Evolutionary conservation across 352 stramenopile species (phyloP).

Genomic region (Pythium dissimile): DNA sequence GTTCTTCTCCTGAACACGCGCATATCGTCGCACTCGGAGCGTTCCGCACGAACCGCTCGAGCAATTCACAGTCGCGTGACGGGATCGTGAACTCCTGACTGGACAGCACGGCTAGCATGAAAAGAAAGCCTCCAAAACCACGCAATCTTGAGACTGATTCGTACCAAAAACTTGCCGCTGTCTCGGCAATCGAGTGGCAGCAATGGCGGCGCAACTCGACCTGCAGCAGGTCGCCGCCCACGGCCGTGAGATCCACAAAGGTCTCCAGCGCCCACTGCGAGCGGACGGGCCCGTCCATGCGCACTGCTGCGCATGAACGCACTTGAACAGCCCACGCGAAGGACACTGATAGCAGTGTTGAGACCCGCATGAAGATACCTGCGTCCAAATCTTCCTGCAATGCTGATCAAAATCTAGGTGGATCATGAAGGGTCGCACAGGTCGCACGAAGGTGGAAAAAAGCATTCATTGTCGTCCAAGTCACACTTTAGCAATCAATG

Average conservation of each 20-base stretch:
- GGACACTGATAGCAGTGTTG: no score
- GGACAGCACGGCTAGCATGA: neutral
- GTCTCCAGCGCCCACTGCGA: conserved; percentile 24
- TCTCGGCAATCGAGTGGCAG: conserved; percentile 10
- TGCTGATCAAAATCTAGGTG: neutral
- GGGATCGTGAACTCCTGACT: conserved; percentile 23
- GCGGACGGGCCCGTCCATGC: no score
- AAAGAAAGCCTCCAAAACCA: no score
- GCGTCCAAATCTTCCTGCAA: no score
- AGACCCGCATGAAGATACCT: no score
- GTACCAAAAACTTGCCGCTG: conserved; percentile 20
- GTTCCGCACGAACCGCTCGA: conserved; percentile 2
- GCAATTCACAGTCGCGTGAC: conserved; percentile 10
- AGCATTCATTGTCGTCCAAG: conserved; percentile 12
- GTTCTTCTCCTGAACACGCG: neutral
- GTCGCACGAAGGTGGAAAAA: conserved; percentile 10
- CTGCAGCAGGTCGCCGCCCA: neutral
- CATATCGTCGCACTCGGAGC: neutral
- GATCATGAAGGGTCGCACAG: neutral
- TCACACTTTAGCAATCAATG: no score
- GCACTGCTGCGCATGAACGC: no score
- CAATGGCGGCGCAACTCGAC: conserved; percentile 26
- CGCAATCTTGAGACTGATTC: no score
- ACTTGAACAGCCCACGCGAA: no score
- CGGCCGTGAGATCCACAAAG: conserved; percentile 18